A percentile compares a stretch with the other conserved stretches of the same genome.
These are phyloP conservation scores for Zelonia costaricensis DNA, from an alignment of 208 protist species.

Conservation along the genomic window DNA sequence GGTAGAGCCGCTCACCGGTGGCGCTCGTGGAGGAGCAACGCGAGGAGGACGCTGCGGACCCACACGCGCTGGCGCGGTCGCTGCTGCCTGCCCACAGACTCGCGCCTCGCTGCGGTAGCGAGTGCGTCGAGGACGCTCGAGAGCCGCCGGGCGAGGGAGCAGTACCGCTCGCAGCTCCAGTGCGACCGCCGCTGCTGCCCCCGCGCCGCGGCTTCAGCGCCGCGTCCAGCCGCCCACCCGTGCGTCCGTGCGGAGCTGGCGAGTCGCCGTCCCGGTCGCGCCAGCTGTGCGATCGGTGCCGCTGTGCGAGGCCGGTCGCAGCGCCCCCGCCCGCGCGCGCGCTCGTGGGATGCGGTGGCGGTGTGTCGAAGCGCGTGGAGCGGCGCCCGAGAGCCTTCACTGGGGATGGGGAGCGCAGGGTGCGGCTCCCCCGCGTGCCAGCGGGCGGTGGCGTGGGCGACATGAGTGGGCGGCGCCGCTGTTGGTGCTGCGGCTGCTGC, in stretches of 20 bases:
- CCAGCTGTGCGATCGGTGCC: background rate
- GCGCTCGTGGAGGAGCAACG: conserved; percentile 18
- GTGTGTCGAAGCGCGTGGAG: conserved; percentile 44
- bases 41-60: conserved; percentile 34
- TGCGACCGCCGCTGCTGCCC: background rate
- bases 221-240: conserved; percentile 34
- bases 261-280: conserved; percentile 41
- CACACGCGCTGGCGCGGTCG: conserved; percentile 21
- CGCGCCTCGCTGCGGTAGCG: conserved; percentile 12
- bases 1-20: conserved; percentile 66
- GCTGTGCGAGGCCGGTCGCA: too few relatives aligned
- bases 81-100: conserved; percentile 19
- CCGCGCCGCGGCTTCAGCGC: conserved; percentile 5
- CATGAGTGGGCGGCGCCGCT: conserved; percentile 15
- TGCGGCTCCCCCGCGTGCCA: conserved; percentile 4
- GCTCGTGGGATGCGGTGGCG: conserved; percentile 11
- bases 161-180: too few relatives aligned
- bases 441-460: conserved; percentile 28
- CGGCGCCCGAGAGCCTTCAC: background rate
- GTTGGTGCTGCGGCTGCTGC: background rate
- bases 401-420: background rate
- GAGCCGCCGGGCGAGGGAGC: conserved; percentile 11
- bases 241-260: conserved; percentile 53
- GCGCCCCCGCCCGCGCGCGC: too few relatives aligned
- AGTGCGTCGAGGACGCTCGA: conserved; percentile 14